Evolutionary conservation across 140 eudicot species (phyloP), one percentile per base, ranked within the genome.

Genomic region (Stevia rebaudiana): DNA sequence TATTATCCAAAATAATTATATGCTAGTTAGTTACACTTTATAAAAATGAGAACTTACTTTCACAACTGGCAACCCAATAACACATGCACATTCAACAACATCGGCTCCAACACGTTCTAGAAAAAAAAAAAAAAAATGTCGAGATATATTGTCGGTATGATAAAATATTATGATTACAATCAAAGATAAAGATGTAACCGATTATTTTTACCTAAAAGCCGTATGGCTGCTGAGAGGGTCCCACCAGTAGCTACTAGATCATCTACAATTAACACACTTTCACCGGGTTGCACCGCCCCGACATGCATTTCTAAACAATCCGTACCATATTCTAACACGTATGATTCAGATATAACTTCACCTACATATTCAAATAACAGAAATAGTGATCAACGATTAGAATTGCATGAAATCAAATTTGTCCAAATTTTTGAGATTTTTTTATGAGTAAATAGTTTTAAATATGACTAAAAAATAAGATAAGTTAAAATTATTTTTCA

Each of bases 241-340:
- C 98, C 98, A 6, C 98, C 98, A 15, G 98, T 92, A 23, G 98
- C 98, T 62, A 92, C 96, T 22, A 92, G 68, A 81, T 92, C 98
- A 62, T 92, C 98, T 28, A 92, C 84, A 22, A 92, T 66, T 71
- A 92, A 24, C 28, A 84, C 95, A 23, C 92, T 86, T 56, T 92
- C 98, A 12, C 98, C 96, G 11, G 81, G 82, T 24, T 81, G 80
- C 46, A 92, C 89, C 28, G 92, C 96, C 53, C 86, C 96, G 24
- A 88, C 89, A 67, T 92, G 98, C 96, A 92, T 88, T 79, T 92
- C 96, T 76, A 92, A 55, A 65, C 98, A 76, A 75, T 92, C 98
- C 5, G 80, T 79, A 25, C 98, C 98, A 73, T 92, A 92, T 72
- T 92, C 98, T 1, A 92, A 84, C 72, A 73, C 84, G 42, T 92